A percentile compares a stretch with the other conserved stretches of the same genome.
Conservation (phyloP, 805 yeast genomes). For the Zygosaccharomyces rouxii region DNA sequence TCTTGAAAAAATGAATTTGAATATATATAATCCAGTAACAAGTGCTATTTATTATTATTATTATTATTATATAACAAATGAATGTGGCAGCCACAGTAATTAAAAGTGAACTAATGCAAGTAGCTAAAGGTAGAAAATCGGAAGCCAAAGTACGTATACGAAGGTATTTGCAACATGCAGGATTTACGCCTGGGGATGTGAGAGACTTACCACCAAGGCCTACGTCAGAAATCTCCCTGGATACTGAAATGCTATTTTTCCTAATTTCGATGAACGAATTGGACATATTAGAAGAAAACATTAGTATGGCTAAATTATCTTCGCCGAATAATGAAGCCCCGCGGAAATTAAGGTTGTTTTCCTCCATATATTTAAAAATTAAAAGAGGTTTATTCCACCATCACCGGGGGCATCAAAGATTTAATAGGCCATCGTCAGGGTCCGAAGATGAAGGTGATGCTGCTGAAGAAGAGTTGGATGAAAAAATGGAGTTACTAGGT, state of each 20-base stretch:
- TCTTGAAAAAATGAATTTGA: too few species aligned
- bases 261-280: conserved; percentile 10
- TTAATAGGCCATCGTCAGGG: too few species aligned
- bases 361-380: not conserved
- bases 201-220: not conserved
- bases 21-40: too few species aligned
- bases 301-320: not conserved
- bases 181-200: not conserved
- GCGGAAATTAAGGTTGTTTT: not conserved
- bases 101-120: conserved; percentile 1
- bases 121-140: not conserved
- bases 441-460: not conserved
- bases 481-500: not conserved
- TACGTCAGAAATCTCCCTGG: conserved; percentile 7
- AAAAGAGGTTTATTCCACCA: not conserved
- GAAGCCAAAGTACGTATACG: conserved; percentile 1
- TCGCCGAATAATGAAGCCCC: not conserved
- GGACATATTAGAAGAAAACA: not conserved
- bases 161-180: not conserved
- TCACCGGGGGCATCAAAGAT: not conserved
- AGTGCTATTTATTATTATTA: too few species aligned
- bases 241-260: conserved; percentile 10
- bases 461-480: not conserved
- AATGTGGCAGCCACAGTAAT: conserved; percentile 1
- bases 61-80: conserved; percentile 1